Base-by-base conservation (phyloP, 805 yeast genomes). In the Kodamaea fukazawae region DNA sequence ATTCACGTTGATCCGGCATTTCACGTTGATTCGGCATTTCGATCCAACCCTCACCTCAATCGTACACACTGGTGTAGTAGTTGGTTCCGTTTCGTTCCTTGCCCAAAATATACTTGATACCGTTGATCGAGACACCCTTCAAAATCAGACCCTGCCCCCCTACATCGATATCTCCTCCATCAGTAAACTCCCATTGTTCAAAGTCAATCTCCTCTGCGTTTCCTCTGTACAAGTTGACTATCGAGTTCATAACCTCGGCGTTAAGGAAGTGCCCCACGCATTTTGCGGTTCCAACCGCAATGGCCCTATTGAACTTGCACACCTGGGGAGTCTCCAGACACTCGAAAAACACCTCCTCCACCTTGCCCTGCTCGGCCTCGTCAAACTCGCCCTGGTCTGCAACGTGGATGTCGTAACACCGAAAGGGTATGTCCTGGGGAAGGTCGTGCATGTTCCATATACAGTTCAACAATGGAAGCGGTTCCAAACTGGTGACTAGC, bases 61-160 rank as follows among this genome's bases (percentile, higher is more conserved):
- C 65, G 40, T 49, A 59, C 4, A 55, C 54, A 41, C 57, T 54
- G n/a, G 48, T 46, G 34, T 54, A 63, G 43, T 51, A 67, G 32
- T 62, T 61, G 11, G 73, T 68, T 5, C 73, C 73, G 42, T 68
- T 68, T 29, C 55, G 37, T 43, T 68, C 73, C 34, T 55, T 55
- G 43, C 64, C 71, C 20, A 67, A 53, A 17, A 43, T 50, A 44
- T 29, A 29, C 13, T 29, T 29, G 8, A 29, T 12, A 4, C 31
- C 31, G 16, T 29, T 29, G 15, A 29, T 8, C 8, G 15, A 7
- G 5, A 31, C 25, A 9, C 12, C 32, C 32, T 20, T 20, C 8
- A 20, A 20, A 5, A 6, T 20, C 23, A 20, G 23, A 20, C 23
- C 23, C 26, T 27, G 15, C 12, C 29, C 38, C 22, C 32, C 29